phyloP scores from a whole-genome alignment of 495 filamentous ascomycete genomes.

The Penicillium subrubescens region DNA sequence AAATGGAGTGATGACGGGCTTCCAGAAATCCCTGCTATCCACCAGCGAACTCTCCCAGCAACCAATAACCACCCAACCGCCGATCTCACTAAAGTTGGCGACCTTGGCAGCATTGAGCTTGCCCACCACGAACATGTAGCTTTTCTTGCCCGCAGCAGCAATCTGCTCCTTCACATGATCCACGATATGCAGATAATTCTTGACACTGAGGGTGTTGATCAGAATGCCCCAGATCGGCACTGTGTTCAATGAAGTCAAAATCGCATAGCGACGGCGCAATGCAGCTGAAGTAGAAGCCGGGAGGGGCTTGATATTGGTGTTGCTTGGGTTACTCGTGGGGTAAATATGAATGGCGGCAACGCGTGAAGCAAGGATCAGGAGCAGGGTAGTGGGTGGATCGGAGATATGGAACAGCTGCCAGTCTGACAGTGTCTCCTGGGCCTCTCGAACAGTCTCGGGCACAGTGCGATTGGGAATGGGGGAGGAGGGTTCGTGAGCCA shows the following conservation, averaged over 20 bases:
- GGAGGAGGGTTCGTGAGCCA: constrained; percentile 78
- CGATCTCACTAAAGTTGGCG: constrained; percentile 93
- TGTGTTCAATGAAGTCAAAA: constrained; percentile 78
- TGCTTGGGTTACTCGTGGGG: constrained; percentile 51
- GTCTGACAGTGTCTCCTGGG: constrained; percentile 57
- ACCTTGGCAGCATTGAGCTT: constrained; percentile 95
- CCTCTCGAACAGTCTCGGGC: constrained; percentile 51
- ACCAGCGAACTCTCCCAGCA: constrained; percentile 97
- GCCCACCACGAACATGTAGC: constrained; percentile 93
- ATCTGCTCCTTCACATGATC: constrained; percentile 71
- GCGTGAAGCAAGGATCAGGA: constrained; percentile 84
- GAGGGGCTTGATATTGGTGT: constrained; percentile 41
- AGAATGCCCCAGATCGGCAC: constrained; percentile 87
- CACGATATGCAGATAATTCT: constrained; percentile 84
- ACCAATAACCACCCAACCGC: constrained; percentile 95
- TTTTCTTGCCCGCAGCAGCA: constrained; percentile 79
- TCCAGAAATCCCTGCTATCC: constrained; percentile 81
- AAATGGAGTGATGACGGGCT: constrained; percentile 87
- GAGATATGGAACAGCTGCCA: constrained; percentile 91
- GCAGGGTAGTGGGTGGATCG: constrained; percentile 77
- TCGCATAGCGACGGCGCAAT: constrained; percentile 83
- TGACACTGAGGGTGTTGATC: constrained; percentile 90
- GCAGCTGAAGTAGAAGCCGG: constrained; percentile 56
- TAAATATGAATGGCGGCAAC: constrained; percentile 78
- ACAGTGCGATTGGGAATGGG: constrained; percentile 82